Base-by-base conservation (phyloP, 2,329 filamentous ascomycete species). In the Thyridium curvatum region DNA sequence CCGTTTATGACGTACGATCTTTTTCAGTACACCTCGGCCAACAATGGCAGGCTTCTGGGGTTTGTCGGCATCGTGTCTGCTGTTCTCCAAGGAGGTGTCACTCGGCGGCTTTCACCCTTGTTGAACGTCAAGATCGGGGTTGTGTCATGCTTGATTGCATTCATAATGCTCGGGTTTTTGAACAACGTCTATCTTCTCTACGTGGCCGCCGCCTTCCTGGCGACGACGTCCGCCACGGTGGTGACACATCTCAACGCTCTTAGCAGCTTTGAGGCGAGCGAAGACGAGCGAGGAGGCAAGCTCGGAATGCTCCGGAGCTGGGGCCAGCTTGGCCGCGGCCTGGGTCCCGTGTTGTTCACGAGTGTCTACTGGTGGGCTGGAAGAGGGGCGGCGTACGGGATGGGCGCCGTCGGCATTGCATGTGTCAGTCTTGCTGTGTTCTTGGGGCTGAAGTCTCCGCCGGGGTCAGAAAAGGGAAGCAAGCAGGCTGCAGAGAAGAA, bases 321-420 rank as follows among this genome's bases (percentile, higher is more conserved):
- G 81, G 91, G 93, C 6, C 93, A 98, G 68, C 74, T 90, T 4
- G 93, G 93, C 3, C 76, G 93, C 28, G 88, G 90, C 0, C 61
- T 94, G 10, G 93, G 93, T 0, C 93, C 93, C 0, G 60, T 98
- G 4, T 65, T 94, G 29, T 98, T 98, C 58, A 97, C 93, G 45
- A 88, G 87, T 35, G 70, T 98, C 40, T 98, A 98, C 66, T 98
- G 93, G 93, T 98, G 93, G 93, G 90, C 88, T 7, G 93, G 93
- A 0, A 72, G 93, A 34, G 84, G 94, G 55, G 73, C 81, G 10
- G 93, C 93, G 3, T 98, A 97, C 60, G 72, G 70, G 1, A 72
- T 88, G 51, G 93, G 93, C 4, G 85, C 87, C 0, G 71, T 77
- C 12, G 89, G 88, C 5, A 94, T 97, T 68, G 61, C 85, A 5